Conservation (phyloP, 1,284 basidiomycete genomes). For the Laetiporus sulphureus region DNA sequence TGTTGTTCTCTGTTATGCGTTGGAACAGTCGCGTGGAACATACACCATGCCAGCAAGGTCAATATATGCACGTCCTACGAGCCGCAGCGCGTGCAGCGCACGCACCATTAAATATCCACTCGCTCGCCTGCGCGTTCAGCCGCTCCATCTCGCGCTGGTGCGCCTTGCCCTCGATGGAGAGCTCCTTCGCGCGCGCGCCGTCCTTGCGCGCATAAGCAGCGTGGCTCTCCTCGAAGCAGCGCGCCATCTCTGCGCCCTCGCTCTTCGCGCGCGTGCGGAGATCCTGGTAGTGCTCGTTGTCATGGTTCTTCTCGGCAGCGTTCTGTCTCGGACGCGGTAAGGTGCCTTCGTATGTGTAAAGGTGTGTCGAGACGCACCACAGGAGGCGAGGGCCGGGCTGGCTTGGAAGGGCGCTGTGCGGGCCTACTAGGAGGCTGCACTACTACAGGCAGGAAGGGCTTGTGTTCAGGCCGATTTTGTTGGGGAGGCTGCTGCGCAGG, state of each 20-base stretch:
- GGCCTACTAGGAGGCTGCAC: no score
- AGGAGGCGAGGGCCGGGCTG: no score
- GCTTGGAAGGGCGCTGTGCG: no score
- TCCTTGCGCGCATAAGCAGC: slow-evolving; percentile 67
- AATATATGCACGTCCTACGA: neutral
- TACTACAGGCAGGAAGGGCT: no score
- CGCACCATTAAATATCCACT: slow-evolving; percentile 83
- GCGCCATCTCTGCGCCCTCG: slow-evolving; percentile 72
- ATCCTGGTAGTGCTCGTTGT: slow-evolving; percentile 60
- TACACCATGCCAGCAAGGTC: neutral
- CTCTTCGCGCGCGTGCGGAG: slow-evolving; percentile 70
- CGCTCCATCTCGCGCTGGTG: slow-evolving; percentile 79
- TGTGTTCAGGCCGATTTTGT: no score
- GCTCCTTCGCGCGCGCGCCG: slow-evolving; percentile 75
- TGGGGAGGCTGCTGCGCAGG: neutral
- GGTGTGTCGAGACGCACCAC: no score
- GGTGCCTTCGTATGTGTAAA: no score
- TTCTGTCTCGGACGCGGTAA: no score
- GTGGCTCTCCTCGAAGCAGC: slow-evolving; percentile 59
- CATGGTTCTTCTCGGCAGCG: slow-evolving; percentile 59
- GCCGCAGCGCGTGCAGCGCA: neutral
- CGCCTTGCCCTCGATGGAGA: slow-evolving; percentile 78
- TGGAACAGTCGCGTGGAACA: neutral
- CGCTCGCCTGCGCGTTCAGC: slow-evolving; percentile 80
- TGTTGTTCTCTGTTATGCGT: slow-evolving; percentile 71